These are phyloP conservation scores for Pogostemon cablin DNA, from an alignment of 257 asterid species.

Conservation along the genomic window DNA sequence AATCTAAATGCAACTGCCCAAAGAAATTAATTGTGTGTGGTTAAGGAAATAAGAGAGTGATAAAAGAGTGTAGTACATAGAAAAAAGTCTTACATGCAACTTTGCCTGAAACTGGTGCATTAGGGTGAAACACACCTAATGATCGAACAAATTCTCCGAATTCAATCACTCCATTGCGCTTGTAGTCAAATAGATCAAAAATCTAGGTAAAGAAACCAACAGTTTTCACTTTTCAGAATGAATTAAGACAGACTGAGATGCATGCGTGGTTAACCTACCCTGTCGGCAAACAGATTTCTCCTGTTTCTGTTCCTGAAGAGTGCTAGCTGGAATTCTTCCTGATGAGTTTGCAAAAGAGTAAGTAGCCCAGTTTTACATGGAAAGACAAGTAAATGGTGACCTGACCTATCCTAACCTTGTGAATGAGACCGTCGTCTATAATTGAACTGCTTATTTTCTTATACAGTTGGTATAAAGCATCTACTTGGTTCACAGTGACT, in stretches of 20 bases:
- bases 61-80: background rate
- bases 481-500: constrained; percentile 91
- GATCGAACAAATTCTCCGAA: constrained; percentile 91
- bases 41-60: background rate
- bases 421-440: constrained; percentile 81
- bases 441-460: constrained; percentile 88
- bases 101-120: constrained; percentile 64
- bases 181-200: constrained; percentile 76
- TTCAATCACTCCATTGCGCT: constrained; percentile 79
- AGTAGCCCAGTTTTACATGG: background rate
- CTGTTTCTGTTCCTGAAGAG: constrained; percentile 72
- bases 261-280: constrained; percentile 47
- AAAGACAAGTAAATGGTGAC: background rate
- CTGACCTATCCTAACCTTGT: constrained; percentile 53
- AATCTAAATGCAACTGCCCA: constrained; percentile 78
- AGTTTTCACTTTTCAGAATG: background rate
- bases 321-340: constrained; percentile 97
- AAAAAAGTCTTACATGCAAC: constrained; percentile 55
- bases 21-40: background rate
- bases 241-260: too few relatives aligned
- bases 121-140: constrained; percentile 81
- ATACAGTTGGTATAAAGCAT: constrained; percentile 74
- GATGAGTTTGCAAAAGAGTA: constrained; percentile 34
- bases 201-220: constrained; percentile 42
- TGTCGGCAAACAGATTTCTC: constrained; percentile 79